Conservation (phyloP, 768 basidiomycete species). For the Russula sp. region DNA sequence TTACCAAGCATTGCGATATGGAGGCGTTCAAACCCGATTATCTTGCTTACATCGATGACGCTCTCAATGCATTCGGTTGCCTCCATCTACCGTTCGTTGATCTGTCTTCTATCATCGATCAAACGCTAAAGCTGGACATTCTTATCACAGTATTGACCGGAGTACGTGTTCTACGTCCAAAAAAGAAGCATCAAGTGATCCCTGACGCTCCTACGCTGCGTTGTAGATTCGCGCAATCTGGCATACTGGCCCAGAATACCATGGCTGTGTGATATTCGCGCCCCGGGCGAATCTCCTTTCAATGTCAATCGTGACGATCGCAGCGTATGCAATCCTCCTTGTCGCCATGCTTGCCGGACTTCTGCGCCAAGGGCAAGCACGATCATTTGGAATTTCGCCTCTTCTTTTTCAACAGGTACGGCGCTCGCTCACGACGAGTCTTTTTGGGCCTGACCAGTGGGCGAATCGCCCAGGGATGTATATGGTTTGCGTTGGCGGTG, state of each 20-base stretch:
- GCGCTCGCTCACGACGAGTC: too few species aligned
- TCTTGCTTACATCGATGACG: neutral
- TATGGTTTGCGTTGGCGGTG: slow-evolving; percentile 12
- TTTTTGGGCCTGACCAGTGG: neutral
- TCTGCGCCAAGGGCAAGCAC: neutral
- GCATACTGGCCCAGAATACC: neutral
- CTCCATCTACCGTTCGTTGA: neutral
- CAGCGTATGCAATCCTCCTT: slow-evolving; percentile 7
- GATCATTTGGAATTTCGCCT: slow-evolving; percentile 4
- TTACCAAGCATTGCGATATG: slow-evolving; percentile 1
- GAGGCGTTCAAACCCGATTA: neutral
- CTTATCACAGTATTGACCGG: neutral
- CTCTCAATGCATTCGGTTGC: neutral
- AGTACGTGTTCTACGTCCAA: neutral
- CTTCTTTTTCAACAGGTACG: slow-evolving; percentile 10
- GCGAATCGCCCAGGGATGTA: slow-evolving; percentile 4
- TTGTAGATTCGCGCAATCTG: slow-evolving; percentile 1
- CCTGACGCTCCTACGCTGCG: neutral
- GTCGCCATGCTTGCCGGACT: slow-evolving; percentile 1
- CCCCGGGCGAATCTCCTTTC: neutral
- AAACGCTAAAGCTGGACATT: neutral
- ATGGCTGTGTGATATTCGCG: neutral
- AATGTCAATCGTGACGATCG: slow-evolving; percentile 11
- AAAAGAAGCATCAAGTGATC: too few species aligned
- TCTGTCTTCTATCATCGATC: neutral